These are phyloP conservation scores for Solanum tarijense DNA, from an alignment of 257 asterid genomes.

Conservation along the genomic window DNA sequence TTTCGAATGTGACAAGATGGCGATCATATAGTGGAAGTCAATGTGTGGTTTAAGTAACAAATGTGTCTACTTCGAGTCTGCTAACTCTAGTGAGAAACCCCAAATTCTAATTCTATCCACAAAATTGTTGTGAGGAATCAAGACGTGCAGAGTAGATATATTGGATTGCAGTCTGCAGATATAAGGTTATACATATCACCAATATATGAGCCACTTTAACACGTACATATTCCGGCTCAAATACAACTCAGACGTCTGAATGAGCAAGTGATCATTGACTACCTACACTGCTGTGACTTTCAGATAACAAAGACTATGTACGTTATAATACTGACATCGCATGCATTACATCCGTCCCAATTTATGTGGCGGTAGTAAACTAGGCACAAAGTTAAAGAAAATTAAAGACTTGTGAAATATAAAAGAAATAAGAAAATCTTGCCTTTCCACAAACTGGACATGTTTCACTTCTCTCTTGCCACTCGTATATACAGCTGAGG, in stretches of 20 bases:
- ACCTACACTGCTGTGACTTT: neutral
- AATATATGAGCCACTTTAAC: neutral
- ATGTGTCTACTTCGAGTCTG: neutral
- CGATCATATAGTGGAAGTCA: neutral
- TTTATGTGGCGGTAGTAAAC: neutral
- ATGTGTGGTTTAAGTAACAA: neutral
- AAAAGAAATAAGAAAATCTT: neutral
- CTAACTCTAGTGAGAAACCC: neutral
- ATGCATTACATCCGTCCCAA: neutral
- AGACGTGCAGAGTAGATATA: neutral
- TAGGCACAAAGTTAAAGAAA: neutral
- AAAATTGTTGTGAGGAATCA: neutral
- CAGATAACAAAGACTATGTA: neutral
- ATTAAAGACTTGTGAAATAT: neutral
- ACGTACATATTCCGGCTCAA: neutral
- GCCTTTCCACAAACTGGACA: conserved; percentile 63
- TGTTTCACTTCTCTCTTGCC: conserved; percentile 52
- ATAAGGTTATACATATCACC: neutral
- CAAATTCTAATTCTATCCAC: neutral
- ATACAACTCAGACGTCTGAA: neutral
- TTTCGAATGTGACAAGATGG: neutral
- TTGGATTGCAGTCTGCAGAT: neutral
- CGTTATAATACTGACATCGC: neutral
- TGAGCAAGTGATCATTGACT: neutral
- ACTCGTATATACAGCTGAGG: conserved; percentile 61